Percentiles rank a stretch among this genome's conserved stretches.
Conservation (phyloP, 78 protist species). For the Dictyostelium capitatum region DNA sequence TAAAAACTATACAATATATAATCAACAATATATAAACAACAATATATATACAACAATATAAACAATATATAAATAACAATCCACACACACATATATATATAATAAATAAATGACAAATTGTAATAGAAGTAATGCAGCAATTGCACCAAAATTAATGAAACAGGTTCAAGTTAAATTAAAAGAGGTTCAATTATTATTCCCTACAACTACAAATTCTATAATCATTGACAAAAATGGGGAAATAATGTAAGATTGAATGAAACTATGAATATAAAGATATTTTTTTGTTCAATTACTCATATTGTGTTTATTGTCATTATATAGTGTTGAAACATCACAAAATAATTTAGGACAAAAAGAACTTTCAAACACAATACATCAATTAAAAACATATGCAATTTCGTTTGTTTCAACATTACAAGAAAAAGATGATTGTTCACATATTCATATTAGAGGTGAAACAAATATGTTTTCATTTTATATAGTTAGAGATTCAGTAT, state of each 20-base stretch:
- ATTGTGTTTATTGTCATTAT: background rate
- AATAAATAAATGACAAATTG: slow-evolving; percentile 62
- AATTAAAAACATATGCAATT: slow-evolving; percentile 67
- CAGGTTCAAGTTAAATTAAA: slow-evolving; percentile 70
- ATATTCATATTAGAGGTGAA: slow-evolving; percentile 78
- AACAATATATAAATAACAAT: background rate
- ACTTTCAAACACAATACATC: slow-evolving; percentile 73
- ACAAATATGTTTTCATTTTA: slow-evolving; percentile 72
- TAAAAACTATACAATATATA: background rate
- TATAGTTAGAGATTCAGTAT: slow-evolving; percentile 73
- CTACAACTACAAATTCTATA: slow-evolving; percentile 42
- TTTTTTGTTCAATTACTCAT: too few relatives aligned
- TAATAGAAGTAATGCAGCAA: slow-evolving; percentile 74
- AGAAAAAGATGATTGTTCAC: slow-evolving; percentile 64
- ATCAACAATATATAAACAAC: background rate
- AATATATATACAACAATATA: background rate
- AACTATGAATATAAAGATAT: too few relatives aligned
- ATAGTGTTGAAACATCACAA: slow-evolving; percentile 56
- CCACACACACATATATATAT: background rate
- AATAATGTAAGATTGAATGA: slow-evolving; percentile 39
- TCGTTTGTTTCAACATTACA: slow-evolving; percentile 75
- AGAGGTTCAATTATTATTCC: slow-evolving; percentile 50
- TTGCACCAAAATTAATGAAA: slow-evolving; percentile 70
- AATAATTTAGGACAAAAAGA: slow-evolving; percentile 28
- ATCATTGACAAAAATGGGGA: slow-evolving; percentile 76